These are phyloP conservation scores for Neurospora tetraspora DNA, from an alignment of 495 filamentous ascomycete species.

Conservation along the genomic window DNA sequence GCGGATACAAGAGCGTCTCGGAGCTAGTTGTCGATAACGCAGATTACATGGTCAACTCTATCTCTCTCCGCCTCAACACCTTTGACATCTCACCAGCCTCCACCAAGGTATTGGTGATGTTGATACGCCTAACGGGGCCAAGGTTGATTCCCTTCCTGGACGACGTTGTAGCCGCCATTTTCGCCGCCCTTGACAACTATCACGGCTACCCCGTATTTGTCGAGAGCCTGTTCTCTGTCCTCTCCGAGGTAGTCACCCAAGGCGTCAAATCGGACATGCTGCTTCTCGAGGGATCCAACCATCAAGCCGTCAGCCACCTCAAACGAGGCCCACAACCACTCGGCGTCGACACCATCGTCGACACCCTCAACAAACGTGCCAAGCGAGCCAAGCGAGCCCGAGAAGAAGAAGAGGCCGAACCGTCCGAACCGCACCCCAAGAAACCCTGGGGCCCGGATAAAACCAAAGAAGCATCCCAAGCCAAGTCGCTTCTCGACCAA, in stretches of 20 bases:
- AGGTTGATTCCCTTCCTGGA: conserved; percentile 79
- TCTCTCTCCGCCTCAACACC: conserved; percentile 78
- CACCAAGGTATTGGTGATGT: conserved; percentile 86
- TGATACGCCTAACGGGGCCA: conserved; percentile 79
- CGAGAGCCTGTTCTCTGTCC: conserved; percentile 71
- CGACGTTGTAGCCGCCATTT: conserved; percentile 80
- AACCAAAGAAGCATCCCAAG: conserved; percentile 21
- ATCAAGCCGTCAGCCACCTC: conserved; percentile 25
- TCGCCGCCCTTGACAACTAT: conserved; percentile 81
- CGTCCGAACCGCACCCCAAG: conserved; percentile 11
- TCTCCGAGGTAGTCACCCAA: conserved; percentile 74
- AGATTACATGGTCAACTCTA: conserved; percentile 92
- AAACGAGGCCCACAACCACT: conserved; percentile 11
- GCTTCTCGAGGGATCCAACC: conserved; percentile 23
- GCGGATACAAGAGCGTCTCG: conserved; percentile 63
- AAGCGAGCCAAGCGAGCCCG: conserved; percentile 4
- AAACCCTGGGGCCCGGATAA: conserved; percentile 30
- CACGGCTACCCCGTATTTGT: conserved; percentile 88
- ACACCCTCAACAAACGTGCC: conserved; percentile 12
- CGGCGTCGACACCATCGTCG: conserved; percentile 10
- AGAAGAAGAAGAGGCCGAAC: conserved; percentile 25
- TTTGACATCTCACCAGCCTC: conserved; percentile 87
- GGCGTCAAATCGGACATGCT: conserved; percentile 56
- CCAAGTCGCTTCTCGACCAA: conserved; percentile 31
- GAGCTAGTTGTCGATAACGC: conserved; percentile 84